Evolutionary conservation across 371 early-diverging fungal genomes (phyloP).

Genomic region (Chytridium lagenaria): DNA sequence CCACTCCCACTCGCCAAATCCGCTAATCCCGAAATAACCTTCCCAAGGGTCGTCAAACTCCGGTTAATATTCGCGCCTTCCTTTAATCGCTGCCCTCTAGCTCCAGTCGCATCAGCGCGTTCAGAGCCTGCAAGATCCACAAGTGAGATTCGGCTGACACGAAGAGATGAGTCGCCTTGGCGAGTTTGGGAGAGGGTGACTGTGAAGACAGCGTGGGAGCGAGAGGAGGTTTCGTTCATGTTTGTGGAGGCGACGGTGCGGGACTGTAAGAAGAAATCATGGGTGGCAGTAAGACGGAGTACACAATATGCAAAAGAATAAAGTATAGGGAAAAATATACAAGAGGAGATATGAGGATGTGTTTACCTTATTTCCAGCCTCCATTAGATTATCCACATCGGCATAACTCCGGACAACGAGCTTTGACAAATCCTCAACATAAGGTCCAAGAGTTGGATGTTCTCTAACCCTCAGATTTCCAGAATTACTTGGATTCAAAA

Average conservation of each 20-base stretch:
- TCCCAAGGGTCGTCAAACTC: constrained; percentile 92
- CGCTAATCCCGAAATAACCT: constrained; percentile 95
- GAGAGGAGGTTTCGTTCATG: constrained; percentile 94
- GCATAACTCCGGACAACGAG: constrained; percentile 79
- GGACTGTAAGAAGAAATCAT: too few species aligned
- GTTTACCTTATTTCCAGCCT: constrained; percentile 82
- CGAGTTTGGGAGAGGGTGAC: constrained; percentile 75
- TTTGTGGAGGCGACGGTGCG: constrained; percentile 91
- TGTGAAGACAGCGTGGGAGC: constrained; percentile 96
- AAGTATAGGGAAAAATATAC: not conserved
- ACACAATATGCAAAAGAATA: not conserved
- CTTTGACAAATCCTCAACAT: constrained; percentile 89
- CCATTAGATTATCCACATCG: constrained; percentile 81
- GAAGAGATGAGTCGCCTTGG: constrained; percentile 15
- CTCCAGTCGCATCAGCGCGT: constrained; percentile 93
- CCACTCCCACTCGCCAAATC: constrained; percentile 68
- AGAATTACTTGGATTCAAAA: constrained; percentile 76
- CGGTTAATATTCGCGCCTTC: constrained; percentile 99
- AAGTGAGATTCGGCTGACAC: constrained; percentile 52
- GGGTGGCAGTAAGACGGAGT: too few species aligned
- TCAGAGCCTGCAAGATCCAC: constrained; percentile 86
- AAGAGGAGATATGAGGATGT: not conserved
- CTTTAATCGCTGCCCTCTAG: constrained; percentile 93
- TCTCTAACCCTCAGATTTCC: constrained; percentile 85
- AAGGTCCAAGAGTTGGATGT: constrained; percentile 87